Conservation (phyloP, 208 protist species). For the Lotmaria passim region DNA sequence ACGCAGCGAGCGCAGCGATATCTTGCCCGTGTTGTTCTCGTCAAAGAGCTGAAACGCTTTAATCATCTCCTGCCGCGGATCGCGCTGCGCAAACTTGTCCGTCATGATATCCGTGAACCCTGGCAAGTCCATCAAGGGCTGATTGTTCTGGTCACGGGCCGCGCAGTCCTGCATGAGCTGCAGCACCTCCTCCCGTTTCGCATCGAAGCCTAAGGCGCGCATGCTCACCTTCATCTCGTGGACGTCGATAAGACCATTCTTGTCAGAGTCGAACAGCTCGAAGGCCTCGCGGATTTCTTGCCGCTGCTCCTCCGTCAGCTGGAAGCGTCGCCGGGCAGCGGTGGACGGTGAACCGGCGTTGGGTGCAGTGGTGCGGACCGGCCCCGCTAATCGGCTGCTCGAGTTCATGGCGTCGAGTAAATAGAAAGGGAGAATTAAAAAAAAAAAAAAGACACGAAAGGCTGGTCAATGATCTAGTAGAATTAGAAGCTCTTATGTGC, state of each 20-base stretch:
- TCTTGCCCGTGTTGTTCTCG: constrained; percentile 95
- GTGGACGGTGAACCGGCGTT: constrained; percentile 27
- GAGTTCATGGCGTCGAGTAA: constrained; percentile 27
- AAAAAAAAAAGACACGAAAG: constrained; percentile 5
- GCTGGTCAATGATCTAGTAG: no score
- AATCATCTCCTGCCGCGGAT: constrained; percentile 95
- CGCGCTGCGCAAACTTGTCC: constrained; percentile 91
- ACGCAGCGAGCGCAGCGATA: constrained; percentile 93
- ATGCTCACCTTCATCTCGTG: constrained; percentile 99
- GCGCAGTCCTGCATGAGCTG: constrained; percentile 90
- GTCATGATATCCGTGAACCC: constrained; percentile 95
- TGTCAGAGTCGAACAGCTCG: constrained; percentile 98
- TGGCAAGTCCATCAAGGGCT: constrained; percentile 89
- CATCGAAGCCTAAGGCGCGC: constrained; percentile 99
- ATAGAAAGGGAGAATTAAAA: no score
- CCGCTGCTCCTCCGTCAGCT: constrained; percentile 98
- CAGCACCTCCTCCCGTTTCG: constrained; percentile 95
- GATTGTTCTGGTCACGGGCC: constrained; percentile 78
- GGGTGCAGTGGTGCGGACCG: constrained; percentile 52
- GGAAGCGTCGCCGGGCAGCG: constrained; percentile 82
- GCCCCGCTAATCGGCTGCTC: constrained; percentile 41
- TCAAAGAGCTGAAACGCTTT: constrained; percentile 98
- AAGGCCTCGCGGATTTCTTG: constrained; percentile 99
- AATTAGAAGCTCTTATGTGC: no score
- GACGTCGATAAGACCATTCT: constrained; percentile 96